Percentiles rank a stretch among this genome's conserved stretches.
These are phyloP conservation scores for Aspergillus leporis DNA, from an alignment of 495 filamentous ascomycete genomes.

Conservation along the genomic window DNA sequence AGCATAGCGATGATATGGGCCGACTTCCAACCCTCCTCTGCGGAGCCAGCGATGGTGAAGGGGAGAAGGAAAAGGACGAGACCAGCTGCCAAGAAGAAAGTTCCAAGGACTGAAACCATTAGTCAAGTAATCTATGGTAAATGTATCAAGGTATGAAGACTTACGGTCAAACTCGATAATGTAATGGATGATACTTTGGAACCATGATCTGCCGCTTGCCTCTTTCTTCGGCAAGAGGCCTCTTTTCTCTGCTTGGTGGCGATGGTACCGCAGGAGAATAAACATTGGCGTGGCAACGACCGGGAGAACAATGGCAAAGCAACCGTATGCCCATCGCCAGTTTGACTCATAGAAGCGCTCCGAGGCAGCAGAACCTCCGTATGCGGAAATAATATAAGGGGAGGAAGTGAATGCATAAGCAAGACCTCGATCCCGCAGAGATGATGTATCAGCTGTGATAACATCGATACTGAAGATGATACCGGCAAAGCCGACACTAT, in stretches of 20 bases:
- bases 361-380: conserved; percentile 25
- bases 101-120: conserved; percentile 44
- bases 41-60: conserved; percentile 53
- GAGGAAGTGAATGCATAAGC: conserved; percentile 59
- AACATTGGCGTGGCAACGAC: conserved; percentile 51
- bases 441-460: conserved; percentile 64
- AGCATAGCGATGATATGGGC: conserved; percentile 55
- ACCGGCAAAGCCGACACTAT: conserved; percentile 55
- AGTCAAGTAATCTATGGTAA: not conserved
- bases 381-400: conserved; percentile 50
- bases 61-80: conserved; percentile 62
- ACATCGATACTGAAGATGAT: conserved; percentile 55
- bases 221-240: conserved; percentile 36
- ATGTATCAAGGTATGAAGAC: conserved; percentile 5
- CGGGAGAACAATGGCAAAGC: conserved; percentile 59
- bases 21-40: conserved; percentile 47
- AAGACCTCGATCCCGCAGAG: conserved; percentile 58
- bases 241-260: conserved; percentile 53
- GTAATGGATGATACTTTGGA: conserved; percentile 50
- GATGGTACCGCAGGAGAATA: conserved; percentile 49
- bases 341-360: conserved; percentile 50
- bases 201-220: conserved; percentile 36
- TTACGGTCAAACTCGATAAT: conserved; percentile 58
- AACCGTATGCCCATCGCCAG: conserved; percentile 64
- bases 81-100: conserved; percentile 57